Base-by-base conservation (phyloP, 176 grass and related monocot species). In the Triticum monococcum region DNA sequence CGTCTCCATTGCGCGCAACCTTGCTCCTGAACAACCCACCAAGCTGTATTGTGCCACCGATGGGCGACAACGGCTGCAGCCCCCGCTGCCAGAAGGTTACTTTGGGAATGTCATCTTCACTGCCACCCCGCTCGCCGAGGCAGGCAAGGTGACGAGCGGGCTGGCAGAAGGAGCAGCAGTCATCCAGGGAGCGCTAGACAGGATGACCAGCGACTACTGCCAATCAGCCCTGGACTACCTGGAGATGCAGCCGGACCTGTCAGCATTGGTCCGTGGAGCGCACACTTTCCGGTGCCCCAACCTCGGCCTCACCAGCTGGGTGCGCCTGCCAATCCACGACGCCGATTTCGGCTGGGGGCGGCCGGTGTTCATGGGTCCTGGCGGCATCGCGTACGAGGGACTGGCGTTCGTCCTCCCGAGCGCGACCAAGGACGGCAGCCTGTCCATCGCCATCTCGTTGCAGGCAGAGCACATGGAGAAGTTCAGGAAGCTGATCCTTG, bases 61-160 rank as follows among this genome's bases (percentile, higher is more conserved):
- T 38, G 95, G 95, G 41, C 83, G 93, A 37, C 88, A 91, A 45
- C 85, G 95, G n/a, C 68, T 98, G 31, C 93, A 67, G 14, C 93
- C 95, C 0, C 85, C 85, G 40, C 91, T 98, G 59, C 91, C 93
- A 10, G 81, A 91, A 14, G 95, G 95, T 35, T 98, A 98, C 67
- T 98, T 98, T 13, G 95, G 95, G 32, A 98, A 98, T 83, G 95
- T 97, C 14, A 93, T 97, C 73, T 97, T 97, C 91, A 97, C 92
- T 0, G 91, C 89, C 36, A 95, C 95, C 18, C 95, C 95, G 13
- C 86, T 98, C 37, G 91, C 91, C 0, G 78, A 92, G 30, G 91
- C 89, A 1, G 78, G 88, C 48, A 92, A 92, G 83, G 93, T 98
- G 4, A 80, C 83, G 11, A 32, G 87, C 16, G 72, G 62, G 0